Evolutionary conservation across 2,329 filamentous ascomycete genomes (phyloP), one percentile per base, ranked within the genome.

Genomic region (Penicillium brasilianum): DNA sequence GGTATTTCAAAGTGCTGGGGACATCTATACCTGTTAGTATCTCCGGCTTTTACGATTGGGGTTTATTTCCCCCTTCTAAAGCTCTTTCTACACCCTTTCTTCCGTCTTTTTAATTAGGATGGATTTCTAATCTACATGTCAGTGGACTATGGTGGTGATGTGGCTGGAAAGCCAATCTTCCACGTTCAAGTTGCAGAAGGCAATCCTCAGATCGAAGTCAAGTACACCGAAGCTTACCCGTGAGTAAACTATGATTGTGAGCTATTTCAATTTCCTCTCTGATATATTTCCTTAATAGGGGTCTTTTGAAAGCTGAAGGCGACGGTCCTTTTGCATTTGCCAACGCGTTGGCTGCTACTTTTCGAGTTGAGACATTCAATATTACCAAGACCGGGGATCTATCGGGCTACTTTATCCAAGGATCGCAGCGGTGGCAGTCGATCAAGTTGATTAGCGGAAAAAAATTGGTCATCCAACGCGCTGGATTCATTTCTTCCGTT

Each of bases 141-240:
- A 50, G 30, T 50, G 28, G 46, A 50, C 30, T 50, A 50, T 6
- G 46, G 46, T 0, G 20, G 46, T 0, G 46, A 50, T 7, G 30
- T 18, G 10, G n/a, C 46, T 4, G 51, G 25, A 41, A 41, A 43
- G 10, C 37, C 36, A 9, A 41, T 34, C 20, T 43, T 44, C n/a
- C 51, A 54, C n/a, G n/a, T 43, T 3, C 36, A 54, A 30, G 25
- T 43, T 30, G 51, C 51, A 4, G 37, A 43, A 20, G 51, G 36
- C 1, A 32, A 54, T 44, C 37, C 36, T 20, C 37, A 28, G 10
- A 54, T 54, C 20, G 36, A 54, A 9, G 51, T 54, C 16, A 28
- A 54, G n/a, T 54, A 43, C 25, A 54, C 36, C n/a, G 16, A 54
- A 43, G 37, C 25, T 22, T 54, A 32, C n/a, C 51, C 51, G 25